Conservation (phyloP, 176 grass and related monocot genomes). For the Musa itinerans region DNA sequence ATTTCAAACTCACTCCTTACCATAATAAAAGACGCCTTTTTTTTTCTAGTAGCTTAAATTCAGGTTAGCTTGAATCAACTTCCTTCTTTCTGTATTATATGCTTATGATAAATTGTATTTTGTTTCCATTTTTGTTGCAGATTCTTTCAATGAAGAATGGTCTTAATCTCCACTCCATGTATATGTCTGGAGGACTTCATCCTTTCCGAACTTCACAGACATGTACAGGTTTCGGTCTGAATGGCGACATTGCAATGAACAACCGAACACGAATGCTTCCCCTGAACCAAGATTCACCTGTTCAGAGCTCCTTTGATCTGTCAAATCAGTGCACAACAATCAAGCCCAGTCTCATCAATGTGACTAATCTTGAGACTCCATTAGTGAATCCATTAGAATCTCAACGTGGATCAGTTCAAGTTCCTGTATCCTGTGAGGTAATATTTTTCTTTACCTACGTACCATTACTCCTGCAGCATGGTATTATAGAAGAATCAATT, state of each 20-base stretch:
- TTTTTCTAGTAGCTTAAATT: too few species aligned
- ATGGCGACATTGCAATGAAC: conserved; percentile 28
- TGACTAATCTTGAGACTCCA: conserved; percentile 29
- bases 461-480: too few species aligned
- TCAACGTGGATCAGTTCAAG: conserved; percentile 42
- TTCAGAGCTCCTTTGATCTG: conserved; percentile 39
- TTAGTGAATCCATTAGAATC: conserved; percentile 42
- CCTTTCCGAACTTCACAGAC: conserved; percentile 65
- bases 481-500: too few species aligned
- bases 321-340: conserved; percentile 13
- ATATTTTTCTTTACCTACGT: too few species aligned
- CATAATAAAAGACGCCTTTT: too few species aligned
- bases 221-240: conserved; percentile 45
- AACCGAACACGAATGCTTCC: conserved; percentile 29
- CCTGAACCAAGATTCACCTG: conserved; percentile 51
- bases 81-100: too few species aligned
- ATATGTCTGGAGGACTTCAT: conserved; percentile 58
- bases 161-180: conserved; percentile 66
- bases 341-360: conserved; percentile 35
- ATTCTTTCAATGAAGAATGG: conserved; percentile 94
- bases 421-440: conserved; percentile 71
- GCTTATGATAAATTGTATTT: too few species aligned
- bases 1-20: too few species aligned
- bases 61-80: too few species aligned
- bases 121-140: conserved; percentile 19